Base-by-base conservation (phyloP, 1,284 basidiomycete species). In the Boletus hoseneyae region DNA sequence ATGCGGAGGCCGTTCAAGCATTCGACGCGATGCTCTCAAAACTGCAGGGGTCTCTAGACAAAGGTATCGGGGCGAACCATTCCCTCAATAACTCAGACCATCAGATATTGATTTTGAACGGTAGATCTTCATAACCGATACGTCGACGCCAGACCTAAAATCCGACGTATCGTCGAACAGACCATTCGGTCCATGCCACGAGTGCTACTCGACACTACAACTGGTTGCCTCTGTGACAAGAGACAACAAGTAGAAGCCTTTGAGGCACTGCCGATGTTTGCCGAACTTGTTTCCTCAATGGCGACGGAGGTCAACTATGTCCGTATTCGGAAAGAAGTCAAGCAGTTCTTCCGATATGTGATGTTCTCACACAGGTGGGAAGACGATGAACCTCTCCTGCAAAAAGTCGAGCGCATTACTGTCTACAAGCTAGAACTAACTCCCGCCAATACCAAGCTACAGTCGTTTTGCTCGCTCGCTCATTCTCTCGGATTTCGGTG, bases 321-420 rank as follows among this genome's bases (percentile, higher is more conserved):
- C 2, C 34, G 36, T 7, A 34, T 55, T 7, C 3, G 6, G 33
- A 39, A 12, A 8, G 32, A 15, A 4, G 42, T 45, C 1, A 30
- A 30, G 29, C 10, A 30, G 29, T 30, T 30, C 12, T 30, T 30
- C 29, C 29, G 12, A 30, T 30, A 30, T 30, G 29, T 30, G 29
- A 30, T 30, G 29, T 30, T 55, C 5, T 51, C 53, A 3, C 34
- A 51, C 45, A 55, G 12, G 21, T 47, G 54, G 54, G 21, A 48
- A 18, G 1, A 4, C 3, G 34, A 12, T 0, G 54, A 56, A 23
- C 50, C 54, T 1, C n/a, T 27, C 1, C 13, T 53, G 3, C 50
- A 30, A 10, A 57, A 9, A 3, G 43, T 56, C 29, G 16, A 53
- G 12, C 15, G 34, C 2, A 32, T 16, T n/a, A 11, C 45, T 6